Percentiles rank a stretch among this genome's conserved stretches.
Evolutionary conservation across 495 filamentous ascomycete species (phyloP).

Genomic region (Letharia lupina): DNA sequence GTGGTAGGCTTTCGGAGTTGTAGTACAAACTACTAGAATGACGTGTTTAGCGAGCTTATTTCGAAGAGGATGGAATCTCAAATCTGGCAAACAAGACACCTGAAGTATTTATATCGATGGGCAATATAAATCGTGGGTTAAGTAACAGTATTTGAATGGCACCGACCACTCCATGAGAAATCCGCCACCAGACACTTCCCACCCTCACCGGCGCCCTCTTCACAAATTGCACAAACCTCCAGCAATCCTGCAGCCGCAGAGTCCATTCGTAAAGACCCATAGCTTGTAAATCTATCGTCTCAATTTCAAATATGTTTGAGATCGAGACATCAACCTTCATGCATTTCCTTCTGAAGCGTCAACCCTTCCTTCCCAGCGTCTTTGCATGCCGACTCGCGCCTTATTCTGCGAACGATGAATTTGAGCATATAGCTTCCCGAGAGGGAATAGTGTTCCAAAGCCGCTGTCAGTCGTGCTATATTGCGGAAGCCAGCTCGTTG

Average conservation of each 20-base stretch:
- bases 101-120: no score
- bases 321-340: neutral
- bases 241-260: no score
- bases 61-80: neutral
- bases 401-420: neutral
- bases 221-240: neutral
- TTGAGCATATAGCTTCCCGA: neutral
- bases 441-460: neutral
- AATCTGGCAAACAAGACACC: neutral
- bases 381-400: neutral
- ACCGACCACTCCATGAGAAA: neutral
- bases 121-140: no score
- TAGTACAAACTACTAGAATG: neutral
- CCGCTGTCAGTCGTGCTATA: neutral
- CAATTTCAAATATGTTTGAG: neutral
- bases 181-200: neutral
- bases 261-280: neutral
- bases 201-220: neutral
- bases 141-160: no score
- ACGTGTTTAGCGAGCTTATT: neutral
- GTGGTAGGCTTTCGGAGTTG: neutral
- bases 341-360: neutral
- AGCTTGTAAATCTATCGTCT: neutral
- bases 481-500: neutral
- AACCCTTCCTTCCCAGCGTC: no score